Evolutionary conservation across 495 filamentous ascomycete genomes (phyloP), one percentile per base, ranked within the genome.

Genomic region (Aspergillus incahuasiensis): DNA sequence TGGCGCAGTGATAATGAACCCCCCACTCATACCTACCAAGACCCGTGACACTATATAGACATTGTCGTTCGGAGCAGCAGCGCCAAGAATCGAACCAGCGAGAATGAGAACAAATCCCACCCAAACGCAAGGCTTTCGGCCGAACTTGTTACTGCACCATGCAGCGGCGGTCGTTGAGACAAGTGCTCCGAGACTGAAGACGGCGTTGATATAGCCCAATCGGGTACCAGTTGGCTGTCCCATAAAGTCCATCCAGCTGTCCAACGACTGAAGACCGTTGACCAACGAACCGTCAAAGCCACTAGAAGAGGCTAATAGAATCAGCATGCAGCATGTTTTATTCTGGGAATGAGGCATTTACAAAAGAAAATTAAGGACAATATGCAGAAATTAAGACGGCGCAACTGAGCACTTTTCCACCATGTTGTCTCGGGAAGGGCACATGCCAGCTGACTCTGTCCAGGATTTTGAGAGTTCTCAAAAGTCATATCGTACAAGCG

Each of bases 21-120:
- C 79, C 59, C 78, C 79, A 54, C 81, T 80, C 58, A 85, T 77
- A 47, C 84, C 84, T 45, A 86, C 71, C 66, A 84, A 69, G 34
- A 75, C 62, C 63, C 76, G 53, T 16, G 86, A 86, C 12, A 78
- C 78, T 59, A 88, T 80, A 61, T 90, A 89, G 55, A 74, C 66
- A 0, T 56, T 64, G 16, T 74, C 62, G 52, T 74, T 73, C 12
- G 50, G 66, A 30, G 75, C 74, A 4, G 68, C 72, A 40, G 76
- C 74, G 63, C 87, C 83, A 6, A 86, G 64, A 16, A 79, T 63
- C 3, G 74, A 77, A 28, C 84, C 84, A n/a, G 81, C 65, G 43
- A 82, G 76, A 74, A 86, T 81, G 59, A 86, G 75, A 11, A 71
- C 52, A 48, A 79, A 83, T 18, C 84, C 84, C 34, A 84, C 65